phyloP scores from a whole-genome alignment of 805 yeast species.

The Myxozyma geophila region DNA sequence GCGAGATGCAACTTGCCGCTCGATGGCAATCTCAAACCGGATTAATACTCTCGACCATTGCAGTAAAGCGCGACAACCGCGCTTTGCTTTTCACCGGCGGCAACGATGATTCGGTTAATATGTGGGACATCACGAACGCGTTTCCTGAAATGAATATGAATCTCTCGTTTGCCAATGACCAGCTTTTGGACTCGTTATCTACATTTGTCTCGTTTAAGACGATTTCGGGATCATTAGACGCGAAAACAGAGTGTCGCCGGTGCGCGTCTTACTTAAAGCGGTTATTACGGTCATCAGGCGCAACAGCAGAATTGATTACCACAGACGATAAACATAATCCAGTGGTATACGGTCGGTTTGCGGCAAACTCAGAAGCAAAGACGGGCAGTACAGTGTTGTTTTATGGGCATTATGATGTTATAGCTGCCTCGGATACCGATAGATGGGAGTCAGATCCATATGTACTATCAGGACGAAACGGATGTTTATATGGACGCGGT shows the following conservation, averaged over 20 bases:
- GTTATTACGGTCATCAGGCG: constrained; percentile 68
- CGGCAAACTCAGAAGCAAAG: constrained; percentile 43
- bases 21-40: constrained; percentile 62
- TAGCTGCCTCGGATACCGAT: constrained; percentile 66
- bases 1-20: constrained; percentile 51
- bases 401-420: constrained; percentile 97
- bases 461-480: constrained; percentile 72
- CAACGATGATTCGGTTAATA: constrained; percentile 63
- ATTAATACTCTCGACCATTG: constrained; percentile 60
- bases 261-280: constrained; percentile 78
- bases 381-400: constrained; percentile 58
- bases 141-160: constrained; percentile 10
- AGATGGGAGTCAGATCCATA: constrained; percentile 85
- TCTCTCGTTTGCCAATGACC: constrained; percentile 56
- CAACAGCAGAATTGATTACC: constrained; percentile 66
- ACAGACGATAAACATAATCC: constrained; percentile 78
- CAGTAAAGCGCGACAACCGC: constrained; percentile 49
- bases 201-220: constrained; percentile 72
- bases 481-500: constrained; percentile 89
- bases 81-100: constrained; percentile 70
- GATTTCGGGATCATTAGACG: constrained; percentile 69
- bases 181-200: constrained; percentile 64
- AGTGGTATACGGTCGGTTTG: constrained; percentile 74
- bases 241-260: constrained; percentile 77
- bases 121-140: constrained; percentile 61